Evolutionary conservation across 306 rosid species (phyloP), one percentile per base, ranked within the genome.

Genomic region (Astragalus glycyphyllos): DNA sequence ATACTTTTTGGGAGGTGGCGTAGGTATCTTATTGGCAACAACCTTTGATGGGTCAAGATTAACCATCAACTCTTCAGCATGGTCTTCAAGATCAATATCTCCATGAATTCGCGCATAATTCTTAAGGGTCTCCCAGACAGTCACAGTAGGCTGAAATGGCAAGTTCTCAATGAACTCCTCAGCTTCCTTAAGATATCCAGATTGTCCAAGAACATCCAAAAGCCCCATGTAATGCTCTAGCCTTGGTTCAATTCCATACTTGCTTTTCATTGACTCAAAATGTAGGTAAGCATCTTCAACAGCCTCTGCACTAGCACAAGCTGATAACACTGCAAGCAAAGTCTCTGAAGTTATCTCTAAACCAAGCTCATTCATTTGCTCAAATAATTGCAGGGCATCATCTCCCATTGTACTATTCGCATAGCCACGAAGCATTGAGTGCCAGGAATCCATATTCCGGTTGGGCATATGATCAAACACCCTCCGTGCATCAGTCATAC

Each of bases 391-490:
- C 88, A 92, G 77, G 14, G 87, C 98, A 11, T 90, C 98, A 73
- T 90, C 98, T 37, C 98, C 98, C 57, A 85, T 65, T 7, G 88
- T 89, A 63, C 82, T 91, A 67, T 80, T 90, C 0, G 96, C 96
- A 16, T 88, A 88, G 10, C 85, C 89, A 8, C 81, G 80, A 5
- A 92, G 80, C 96, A 90, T 88, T 83, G 88, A 73, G 76, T 83
- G 90, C 92, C 96, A 92, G 51, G 98, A 84, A 50, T 92, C 86
- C 62, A 88, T 80, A 59, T 68, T 79, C 74, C 85, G 79, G 5
- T 85, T 87, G 5, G 89, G 83, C 91, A 92, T 81, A 77, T 90
- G 92, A 81, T 92, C 96, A 41, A 92, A 92, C 86, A 92, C 96
- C 46, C 98, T 86, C 9, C 85, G 87, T 12, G 96, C 91, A 85